Base-by-base conservation (phyloP, 169 alveolate species). In the Theileria parva region DNA sequence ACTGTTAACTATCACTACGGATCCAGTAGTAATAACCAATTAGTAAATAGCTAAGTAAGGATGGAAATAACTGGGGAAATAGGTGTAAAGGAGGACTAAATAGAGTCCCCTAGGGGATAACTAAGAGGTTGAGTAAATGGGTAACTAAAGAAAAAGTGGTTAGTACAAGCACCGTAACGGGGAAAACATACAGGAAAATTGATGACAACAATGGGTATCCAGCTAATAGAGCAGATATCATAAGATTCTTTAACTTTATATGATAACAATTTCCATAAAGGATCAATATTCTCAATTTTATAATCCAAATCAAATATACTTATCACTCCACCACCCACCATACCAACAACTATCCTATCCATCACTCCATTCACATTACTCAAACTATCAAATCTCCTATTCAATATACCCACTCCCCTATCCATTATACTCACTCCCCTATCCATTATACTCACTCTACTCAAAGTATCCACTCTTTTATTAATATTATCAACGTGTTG, bases 171-270 rank as follows among this genome's bases (percentile, higher is more conserved):
- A 8, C 53, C 53, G 53, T 44, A 44, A 44, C 17, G 53, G 12
- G 8, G 15, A 32, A 32, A 32, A 32, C 81, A 34, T 67, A 76
- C 84, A 1, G 87, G 79, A 44, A 69, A 85, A 8, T 77, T 74
- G 67, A 78, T 78, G 8, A 83, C 76, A 11, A 87, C 87, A 12
- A 85, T 74, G 15, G 91, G 91, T 39, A 85, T 66, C 91, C 91
- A 85, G 68, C 73, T 85, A 68, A 78, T 74, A 50, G 87, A 83
- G 44, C 85, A 85, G 2, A 85, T 79, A 74, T 85, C 91, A 50
- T 77, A 85, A n/a, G 83, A 71, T 8, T 79, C 85, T 34, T 37
- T 59, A 11, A 79, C 53, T 60, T 77, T 34, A 17, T 37, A 1
- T 13, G 91, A 64, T 9, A 85, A 53, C 11, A 85, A 74, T 27